Evolutionary conservation across 2,329 filamentous ascomycete genomes (phyloP).

Genomic region (Microdochium trichocladiopsis): DNA sequence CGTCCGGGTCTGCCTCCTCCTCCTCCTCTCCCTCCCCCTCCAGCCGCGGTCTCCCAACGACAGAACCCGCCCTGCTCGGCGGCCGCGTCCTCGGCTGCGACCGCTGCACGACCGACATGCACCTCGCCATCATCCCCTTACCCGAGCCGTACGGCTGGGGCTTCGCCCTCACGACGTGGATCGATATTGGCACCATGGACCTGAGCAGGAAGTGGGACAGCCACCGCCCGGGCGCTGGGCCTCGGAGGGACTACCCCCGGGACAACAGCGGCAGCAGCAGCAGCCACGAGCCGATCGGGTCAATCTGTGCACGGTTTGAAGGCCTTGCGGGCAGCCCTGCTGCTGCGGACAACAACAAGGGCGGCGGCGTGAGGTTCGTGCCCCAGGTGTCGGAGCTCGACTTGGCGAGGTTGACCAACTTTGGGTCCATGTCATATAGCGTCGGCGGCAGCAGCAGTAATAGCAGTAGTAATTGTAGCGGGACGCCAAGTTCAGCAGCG

Average conservation of each 20-base stretch:
- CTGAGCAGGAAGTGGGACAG: constrained; percentile 15
- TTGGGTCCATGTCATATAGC: constrained; percentile 12
- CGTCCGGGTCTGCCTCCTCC: too few relatives aligned
- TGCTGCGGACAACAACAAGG: too few relatives aligned
- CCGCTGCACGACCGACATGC: constrained; percentile 14
- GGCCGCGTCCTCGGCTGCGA: constrained; percentile 5
- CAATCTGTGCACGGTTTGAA: constrained; percentile 12
- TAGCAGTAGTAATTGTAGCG: too few relatives aligned
- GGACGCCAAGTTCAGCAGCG: too few relatives aligned
- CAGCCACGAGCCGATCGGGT: constrained; percentile 2
- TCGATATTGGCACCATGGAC: constrained; percentile 12
- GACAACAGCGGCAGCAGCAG: too few relatives aligned
- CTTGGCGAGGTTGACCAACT: constrained; percentile 10
- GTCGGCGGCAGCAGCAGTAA: too few relatives aligned
- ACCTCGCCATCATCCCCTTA: constrained; percentile 10
- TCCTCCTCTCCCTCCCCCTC: too few relatives aligned
- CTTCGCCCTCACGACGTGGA: constrained; percentile 13
- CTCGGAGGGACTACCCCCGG: constrained; percentile 5
- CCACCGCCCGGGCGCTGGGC: constrained; percentile 9
- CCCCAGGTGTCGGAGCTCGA: constrained; percentile 6
- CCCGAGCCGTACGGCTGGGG: constrained; percentile 15
- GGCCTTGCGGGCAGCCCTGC: too few relatives aligned
- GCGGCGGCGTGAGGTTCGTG: not conserved
- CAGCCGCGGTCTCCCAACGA: too few relatives aligned
- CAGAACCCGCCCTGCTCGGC: not conserved